A percentile compares a stretch with the other conserved stretches of the same genome.
Conservation (phyloP, 2,329 filamentous ascomycete species). For the Chaetomiaceae sp. region DNA sequence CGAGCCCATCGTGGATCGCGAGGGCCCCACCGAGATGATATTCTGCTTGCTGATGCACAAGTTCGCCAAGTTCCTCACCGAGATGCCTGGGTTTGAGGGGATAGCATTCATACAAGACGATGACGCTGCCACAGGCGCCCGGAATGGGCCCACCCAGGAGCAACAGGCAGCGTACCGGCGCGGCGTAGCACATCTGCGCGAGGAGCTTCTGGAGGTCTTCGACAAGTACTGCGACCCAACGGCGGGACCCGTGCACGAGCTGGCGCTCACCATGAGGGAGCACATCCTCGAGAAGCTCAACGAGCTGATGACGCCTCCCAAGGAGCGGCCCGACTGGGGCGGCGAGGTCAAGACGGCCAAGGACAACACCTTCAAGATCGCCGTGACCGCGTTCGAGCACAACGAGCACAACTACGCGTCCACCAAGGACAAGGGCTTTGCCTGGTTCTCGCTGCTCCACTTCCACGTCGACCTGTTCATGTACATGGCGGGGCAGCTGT, state of each 20-base stretch:
- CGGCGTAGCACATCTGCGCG: constrained; percentile 41
- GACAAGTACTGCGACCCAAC: constrained; percentile 46
- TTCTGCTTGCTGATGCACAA: constrained; percentile 50
- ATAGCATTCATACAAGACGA: constrained; percentile 45
- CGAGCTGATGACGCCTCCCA: constrained; percentile 44
- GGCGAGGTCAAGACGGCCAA: constrained; percentile 45
- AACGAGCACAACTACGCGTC: constrained; percentile 42
- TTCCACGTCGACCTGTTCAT: constrained; percentile 55
- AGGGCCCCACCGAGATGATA: constrained; percentile 59
- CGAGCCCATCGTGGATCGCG: constrained; percentile 46
- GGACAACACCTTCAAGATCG: constrained; percentile 54
- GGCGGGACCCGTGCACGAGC: constrained; percentile 49
- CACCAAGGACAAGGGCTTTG: constrained; percentile 43
- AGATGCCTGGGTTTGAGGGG: constrained; percentile 45
- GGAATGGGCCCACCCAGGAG: constrained; percentile 27
- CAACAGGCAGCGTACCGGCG: constrained; percentile 40
- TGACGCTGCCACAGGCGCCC: constrained; percentile 28
- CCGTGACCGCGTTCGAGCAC: constrained; percentile 46
- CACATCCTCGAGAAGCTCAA: constrained; percentile 48
- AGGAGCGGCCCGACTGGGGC: constrained; percentile 45
- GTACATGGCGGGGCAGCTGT: constrained; percentile 52
- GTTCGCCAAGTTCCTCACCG: constrained; percentile 47
- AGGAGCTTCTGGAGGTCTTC: constrained; percentile 43
- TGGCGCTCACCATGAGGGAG: constrained; percentile 44
- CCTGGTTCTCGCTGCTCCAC: constrained; percentile 52